Evolutionary conservation across 352 stramenopile species (phyloP), one percentile per base, ranked within the genome.

Genomic region (Globisporangium apiculatum): DNA sequence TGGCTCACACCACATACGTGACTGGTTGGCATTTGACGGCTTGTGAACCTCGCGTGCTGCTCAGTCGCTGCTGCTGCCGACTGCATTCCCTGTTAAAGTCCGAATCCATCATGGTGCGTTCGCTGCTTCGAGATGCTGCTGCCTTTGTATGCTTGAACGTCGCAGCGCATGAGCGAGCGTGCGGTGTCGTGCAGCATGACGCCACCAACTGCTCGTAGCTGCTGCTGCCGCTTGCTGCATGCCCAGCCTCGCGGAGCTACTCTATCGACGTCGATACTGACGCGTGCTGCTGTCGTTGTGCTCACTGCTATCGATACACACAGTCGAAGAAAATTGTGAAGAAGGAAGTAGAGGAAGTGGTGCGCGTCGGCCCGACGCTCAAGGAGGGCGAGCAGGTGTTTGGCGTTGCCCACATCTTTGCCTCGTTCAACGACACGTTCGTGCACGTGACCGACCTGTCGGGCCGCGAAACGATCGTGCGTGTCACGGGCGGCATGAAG

Each of bases 391-490:
- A 99, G 82, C 85, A 99, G 79, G 95, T 99, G 58, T 99, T 99
- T 69, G 97, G 90, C 59, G 97, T 99, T 56, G 97, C 97, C 51
- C 97, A 99, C 86, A 98, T 99, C 78, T 99, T 99, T 78, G 97
- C 97, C 56, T 99, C 91, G 66, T 99, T 99, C 87, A 99, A 99
- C 81, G 97, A 99, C 83, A 99, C 97, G 58, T 99, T 99, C 79
- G 97, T 99, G 62, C 97, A 99, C 79, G 95, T 99, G 57, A 99
- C 97, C 51, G 97, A 99, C 86, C 87, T 99, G 49, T 99, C 96
- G 58, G 97, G 97, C 69, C 87, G 97, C 53, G 97, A 99, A 81
- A 99, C 97, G 65, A 95, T 99, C 74, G 94, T 98, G 64, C 96
- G 97, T 78, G 96, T 99, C 52, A 99, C 97, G 8, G 97, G 97